These are phyloP conservation scores for Teratosphaeriaceae sp. DNA, from an alignment of 2,329 filamentous ascomycete genomes.

Conservation along the genomic window DNA sequence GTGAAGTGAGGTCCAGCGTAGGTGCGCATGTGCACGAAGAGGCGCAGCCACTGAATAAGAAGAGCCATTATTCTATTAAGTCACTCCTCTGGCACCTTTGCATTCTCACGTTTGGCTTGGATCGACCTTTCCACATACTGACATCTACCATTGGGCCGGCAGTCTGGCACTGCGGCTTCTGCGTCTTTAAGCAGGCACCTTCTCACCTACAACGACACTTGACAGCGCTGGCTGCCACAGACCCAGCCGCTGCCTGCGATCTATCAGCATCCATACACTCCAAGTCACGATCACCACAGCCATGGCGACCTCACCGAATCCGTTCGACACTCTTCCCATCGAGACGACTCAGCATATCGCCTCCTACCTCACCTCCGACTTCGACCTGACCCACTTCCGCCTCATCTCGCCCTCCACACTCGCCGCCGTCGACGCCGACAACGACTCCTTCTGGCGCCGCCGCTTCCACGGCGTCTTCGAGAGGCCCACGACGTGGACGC, in stretches of 20 bases:
- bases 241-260: no score
- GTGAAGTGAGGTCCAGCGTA: not conserved
- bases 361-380: constrained; percentile 32
- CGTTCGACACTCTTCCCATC: constrained; percentile 20
- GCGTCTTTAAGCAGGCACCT: no score
- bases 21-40: no score
- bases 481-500: constrained; percentile 11
- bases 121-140: no score
- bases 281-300: constrained; percentile 1
- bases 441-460: constrained; percentile 41
- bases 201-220: no score
- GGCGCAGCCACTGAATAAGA: no score
- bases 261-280: not conserved
- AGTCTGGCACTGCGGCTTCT: no score
- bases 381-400: constrained; percentile 38
- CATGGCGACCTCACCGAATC: constrained; percentile 3
- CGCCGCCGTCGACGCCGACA: constrained; percentile 34
- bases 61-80: no score
- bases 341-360: constrained; percentile 37
- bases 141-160: no score
- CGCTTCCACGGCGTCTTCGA: constrained; percentile 41
- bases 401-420: constrained; percentile 34
- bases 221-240: no score
- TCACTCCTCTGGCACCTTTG: no score
- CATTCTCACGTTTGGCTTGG: no score